These are phyloP conservation scores for Abrus precatorius DNA, from an alignment of 306 rosid species.

Conservation along the genomic window DNA sequence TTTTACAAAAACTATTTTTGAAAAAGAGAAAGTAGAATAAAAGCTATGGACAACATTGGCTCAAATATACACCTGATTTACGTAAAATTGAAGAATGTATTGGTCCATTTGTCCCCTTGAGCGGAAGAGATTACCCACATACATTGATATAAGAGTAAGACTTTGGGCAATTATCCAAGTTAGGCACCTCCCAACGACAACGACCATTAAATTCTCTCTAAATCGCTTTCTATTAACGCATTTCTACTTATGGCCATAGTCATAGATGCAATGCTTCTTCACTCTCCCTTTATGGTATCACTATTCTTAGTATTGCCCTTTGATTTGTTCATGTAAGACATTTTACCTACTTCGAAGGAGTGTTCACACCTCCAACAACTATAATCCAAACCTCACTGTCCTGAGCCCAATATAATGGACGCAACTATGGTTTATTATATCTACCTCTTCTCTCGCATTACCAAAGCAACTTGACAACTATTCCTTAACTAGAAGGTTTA, in stretches of 20 bases:
- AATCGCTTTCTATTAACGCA: constrained; percentile 6
- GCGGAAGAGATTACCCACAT: neutral
- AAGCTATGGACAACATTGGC: neutral
- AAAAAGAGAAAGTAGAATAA: neutral
- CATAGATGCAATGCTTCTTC: neutral
- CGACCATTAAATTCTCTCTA: constrained; percentile 30
- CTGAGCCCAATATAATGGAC: neutral
- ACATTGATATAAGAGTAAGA: neutral
- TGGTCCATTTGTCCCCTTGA: constrained; percentile 28
- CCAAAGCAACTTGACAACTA: too few relatives aligned
- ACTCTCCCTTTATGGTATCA: constrained; percentile 21
- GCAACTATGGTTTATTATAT: too few relatives aligned
- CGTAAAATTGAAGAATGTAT: constrained; percentile 39
- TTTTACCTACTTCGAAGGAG: neutral
- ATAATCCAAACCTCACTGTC: neutral
- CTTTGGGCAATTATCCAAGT: constrained; percentile 37
- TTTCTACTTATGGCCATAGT: neutral
- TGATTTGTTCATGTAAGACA: neutral
- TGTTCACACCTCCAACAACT: constrained; percentile 8
- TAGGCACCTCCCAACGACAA: constrained; percentile 53
- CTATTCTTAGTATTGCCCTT: neutral
- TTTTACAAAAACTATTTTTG: too few relatives aligned
- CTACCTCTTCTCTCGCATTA: too few relatives aligned
- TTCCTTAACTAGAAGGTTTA: too few relatives aligned
- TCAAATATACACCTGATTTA: neutral